These are phyloP conservation scores for Intubia oerlemansii DNA, from an alignment of 2,329 filamentous ascomycete genomes.

Conservation along the genomic window DNA sequence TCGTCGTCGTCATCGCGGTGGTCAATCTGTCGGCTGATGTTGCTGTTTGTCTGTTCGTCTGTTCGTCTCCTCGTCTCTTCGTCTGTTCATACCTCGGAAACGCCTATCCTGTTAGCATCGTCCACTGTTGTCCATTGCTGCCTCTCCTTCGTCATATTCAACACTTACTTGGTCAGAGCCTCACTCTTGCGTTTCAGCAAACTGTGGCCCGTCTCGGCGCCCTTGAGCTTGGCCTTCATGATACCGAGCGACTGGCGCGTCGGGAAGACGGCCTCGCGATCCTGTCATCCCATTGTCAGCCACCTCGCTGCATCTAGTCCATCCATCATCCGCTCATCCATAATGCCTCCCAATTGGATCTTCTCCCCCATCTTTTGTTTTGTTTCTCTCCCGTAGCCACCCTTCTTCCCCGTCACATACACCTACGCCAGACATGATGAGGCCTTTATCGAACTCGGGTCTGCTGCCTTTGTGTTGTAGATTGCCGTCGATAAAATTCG, in stretches of 20 bases:
- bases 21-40: too few relatives aligned
- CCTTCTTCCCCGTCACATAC: too few relatives aligned
- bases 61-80: too few relatives aligned
- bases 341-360: too few relatives aligned
- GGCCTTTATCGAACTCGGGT: too few relatives aligned
- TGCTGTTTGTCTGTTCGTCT: too few relatives aligned
- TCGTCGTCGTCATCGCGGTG: too few relatives aligned
- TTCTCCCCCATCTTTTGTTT: too few relatives aligned
- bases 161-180: slow-evolving; percentile 73
- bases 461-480: too few relatives aligned
- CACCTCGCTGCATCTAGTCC: slow-evolving; percentile 2
- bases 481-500: too few relatives aligned
- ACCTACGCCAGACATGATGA: slow-evolving; percentile 10
- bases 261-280: slow-evolving; percentile 89
- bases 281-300: slow-evolving; percentile 30
- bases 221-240: slow-evolving; percentile 98
- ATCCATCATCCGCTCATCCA: too few relatives aligned
- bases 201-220: slow-evolving; percentile 76
- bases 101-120: slow-evolving; percentile 45
- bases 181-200: slow-evolving; percentile 95
- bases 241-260: slow-evolving; percentile 89
- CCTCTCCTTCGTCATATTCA: not conserved
- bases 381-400: too few relatives aligned
- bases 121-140: not conserved
- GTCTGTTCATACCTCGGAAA: slow-evolving; percentile 59